A percentile compares a stretch with the other conserved stretches of the same genome.
Evolutionary conservation across 805 yeast genomes (phyloP).

Genomic region (Spathaspora sp.): DNA sequence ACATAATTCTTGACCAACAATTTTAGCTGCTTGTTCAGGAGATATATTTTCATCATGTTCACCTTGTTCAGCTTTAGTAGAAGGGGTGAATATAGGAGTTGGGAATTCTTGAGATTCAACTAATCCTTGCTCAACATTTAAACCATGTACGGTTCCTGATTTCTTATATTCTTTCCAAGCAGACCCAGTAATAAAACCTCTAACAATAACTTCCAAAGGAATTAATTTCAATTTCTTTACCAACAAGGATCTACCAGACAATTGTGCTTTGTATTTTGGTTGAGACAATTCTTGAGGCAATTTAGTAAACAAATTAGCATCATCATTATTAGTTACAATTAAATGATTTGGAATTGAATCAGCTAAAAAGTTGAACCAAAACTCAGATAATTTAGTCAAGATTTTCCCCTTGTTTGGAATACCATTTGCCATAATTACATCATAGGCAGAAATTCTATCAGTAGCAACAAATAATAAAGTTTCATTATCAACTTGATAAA

Average conservation of each 20-base stretch:
- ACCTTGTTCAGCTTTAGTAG: slow-evolving; percentile 97
- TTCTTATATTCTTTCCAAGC: slow-evolving; percentile 94
- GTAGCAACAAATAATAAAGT: slow-evolving; percentile 90
- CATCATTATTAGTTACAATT: slow-evolving; percentile 43
- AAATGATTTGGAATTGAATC: slow-evolving; percentile 74
- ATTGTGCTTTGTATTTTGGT: slow-evolving; percentile 62
- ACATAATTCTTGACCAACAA: slow-evolving; percentile 75
- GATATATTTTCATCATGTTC: slow-evolving; percentile 96
- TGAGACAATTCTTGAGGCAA: slow-evolving; percentile 64
- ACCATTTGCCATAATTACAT: slow-evolving; percentile 92
- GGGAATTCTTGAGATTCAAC: slow-evolving; percentile 81
- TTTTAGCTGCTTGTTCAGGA: slow-evolving; percentile 74
- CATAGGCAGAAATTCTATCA: slow-evolving; percentile 96
- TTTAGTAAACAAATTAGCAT: slow-evolving; percentile 48
- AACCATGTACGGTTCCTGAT: slow-evolving; percentile 82
- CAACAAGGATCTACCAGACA: slow-evolving; percentile 73
- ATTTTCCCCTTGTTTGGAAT: slow-evolving; percentile 86
- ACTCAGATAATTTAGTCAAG: slow-evolving; percentile 79
- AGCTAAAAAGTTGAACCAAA: slow-evolving; percentile 81
- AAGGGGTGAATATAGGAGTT: slow-evolving; percentile 90
- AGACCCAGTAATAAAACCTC: slow-evolving; percentile 96
- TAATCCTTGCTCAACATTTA: slow-evolving; percentile 50
- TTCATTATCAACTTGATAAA: slow-evolving; percentile 72
- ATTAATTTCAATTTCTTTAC: slow-evolving; percentile 81
- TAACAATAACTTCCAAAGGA: slow-evolving; percentile 93